Conservation (phyloP, 2,329 filamentous ascomycete species). For the Trichoderma koningii region DNA sequence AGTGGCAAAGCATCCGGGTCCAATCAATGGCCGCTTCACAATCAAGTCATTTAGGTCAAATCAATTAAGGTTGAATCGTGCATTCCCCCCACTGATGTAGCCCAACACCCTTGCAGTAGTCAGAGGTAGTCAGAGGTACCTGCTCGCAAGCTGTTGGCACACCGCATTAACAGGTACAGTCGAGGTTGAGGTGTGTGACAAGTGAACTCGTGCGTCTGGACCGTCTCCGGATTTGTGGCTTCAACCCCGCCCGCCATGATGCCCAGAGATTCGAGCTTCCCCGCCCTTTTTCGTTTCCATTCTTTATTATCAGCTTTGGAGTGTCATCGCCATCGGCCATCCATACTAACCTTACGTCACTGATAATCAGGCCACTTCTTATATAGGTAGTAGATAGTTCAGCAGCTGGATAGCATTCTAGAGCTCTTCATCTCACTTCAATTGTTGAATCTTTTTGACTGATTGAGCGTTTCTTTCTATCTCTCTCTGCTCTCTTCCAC, state of each 20-base stretch:
- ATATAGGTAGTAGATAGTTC: background rate
- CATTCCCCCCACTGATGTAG: background rate
- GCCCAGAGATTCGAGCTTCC: conserved; percentile 11
- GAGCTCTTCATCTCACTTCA: background rate
- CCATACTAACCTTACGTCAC: conserved; percentile 6
- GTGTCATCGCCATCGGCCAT: conserved; percentile 2
- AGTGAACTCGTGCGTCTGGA: background rate
- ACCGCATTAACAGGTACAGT: no score
- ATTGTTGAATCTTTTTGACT: background rate
- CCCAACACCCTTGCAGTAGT: no score
- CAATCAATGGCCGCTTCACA: background rate
- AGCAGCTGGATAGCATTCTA: background rate
- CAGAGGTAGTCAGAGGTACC: no score
- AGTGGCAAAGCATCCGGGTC: background rate
- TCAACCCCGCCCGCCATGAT: conserved; percentile 28
- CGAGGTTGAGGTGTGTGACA: background rate
- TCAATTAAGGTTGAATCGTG: background rate
- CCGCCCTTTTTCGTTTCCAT: conserved; percentile 8
- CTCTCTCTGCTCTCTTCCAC: background rate
- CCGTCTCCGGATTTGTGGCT: conserved; percentile 2
- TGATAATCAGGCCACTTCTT: conserved; percentile 20
- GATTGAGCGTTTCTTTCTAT: background rate
- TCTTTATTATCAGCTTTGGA: background rate
- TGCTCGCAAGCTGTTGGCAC: no score
- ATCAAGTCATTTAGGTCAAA: background rate